These are phyloP conservation scores for Malassezia nana DNA, from an alignment of 1,284 basidiomycete species.

Conservation along the genomic window DNA sequence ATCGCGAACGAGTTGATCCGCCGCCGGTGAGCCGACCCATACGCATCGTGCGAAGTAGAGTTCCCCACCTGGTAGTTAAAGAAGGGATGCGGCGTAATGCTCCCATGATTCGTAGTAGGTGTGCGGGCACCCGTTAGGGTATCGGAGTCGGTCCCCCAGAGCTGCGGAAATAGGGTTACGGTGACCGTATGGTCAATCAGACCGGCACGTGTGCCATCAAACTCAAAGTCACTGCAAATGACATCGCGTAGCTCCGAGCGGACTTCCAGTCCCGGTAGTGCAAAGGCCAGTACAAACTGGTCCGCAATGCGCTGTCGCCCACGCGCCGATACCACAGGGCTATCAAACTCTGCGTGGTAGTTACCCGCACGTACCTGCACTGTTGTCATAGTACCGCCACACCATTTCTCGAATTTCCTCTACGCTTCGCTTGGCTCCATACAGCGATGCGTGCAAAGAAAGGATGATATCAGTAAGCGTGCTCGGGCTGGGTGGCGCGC, in stretches of 20 bases:
- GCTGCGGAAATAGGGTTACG: conserved; percentile 38
- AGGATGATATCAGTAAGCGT: conserved; percentile 47
- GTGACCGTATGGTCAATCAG: conserved; percentile 48
- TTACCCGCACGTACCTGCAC: conserved; percentile 22
- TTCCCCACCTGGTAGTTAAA: conserved; percentile 23
- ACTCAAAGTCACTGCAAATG: conserved; percentile 47
- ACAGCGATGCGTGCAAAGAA: conserved; percentile 42
- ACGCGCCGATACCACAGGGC: conserved; percentile 38
- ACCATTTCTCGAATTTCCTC: conserved; percentile 44
- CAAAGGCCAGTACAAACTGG: conserved; percentile 47
- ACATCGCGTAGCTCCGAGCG: conserved; percentile 45
- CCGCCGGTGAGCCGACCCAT: not conserved
- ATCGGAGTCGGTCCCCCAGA: conserved; percentile 23
- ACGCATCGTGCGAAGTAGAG: not conserved
- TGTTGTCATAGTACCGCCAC: conserved; percentile 38
- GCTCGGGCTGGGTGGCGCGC: conserved; percentile 43
- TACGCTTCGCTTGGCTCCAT: conserved; percentile 40
- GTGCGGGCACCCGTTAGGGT: not conserved
- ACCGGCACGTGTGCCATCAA: conserved; percentile 46
- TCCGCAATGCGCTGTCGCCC: conserved; percentile 43
- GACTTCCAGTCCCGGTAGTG: conserved; percentile 43
- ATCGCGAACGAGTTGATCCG: not conserved
- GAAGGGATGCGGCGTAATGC: conserved; percentile 41
- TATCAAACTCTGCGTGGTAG: conserved; percentile 32
- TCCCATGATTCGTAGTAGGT: conserved; percentile 8